Conservation (phyloP, 1,284 basidiomycete genomes). For the Papiliotrema flavescens region DNA sequence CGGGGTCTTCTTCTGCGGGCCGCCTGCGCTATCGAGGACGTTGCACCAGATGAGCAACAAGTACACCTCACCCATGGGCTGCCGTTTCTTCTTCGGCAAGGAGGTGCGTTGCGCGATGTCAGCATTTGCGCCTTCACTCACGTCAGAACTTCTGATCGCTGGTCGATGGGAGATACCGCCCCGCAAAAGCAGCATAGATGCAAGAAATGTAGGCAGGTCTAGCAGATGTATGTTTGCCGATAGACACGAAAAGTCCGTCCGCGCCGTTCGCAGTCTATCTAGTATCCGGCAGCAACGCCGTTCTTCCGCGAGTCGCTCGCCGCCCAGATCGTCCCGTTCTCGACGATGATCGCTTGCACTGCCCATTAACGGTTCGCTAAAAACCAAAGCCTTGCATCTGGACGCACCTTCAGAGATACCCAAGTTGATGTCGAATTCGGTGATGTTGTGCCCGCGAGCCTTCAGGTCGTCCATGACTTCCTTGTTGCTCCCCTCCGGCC, state of each 20-base stretch:
- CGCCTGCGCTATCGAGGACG: conserved; percentile 62
- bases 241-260: too few relatives aligned
- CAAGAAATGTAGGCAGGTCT: neutral
- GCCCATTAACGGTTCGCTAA: conserved; percentile 23
- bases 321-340: conserved; percentile 52
- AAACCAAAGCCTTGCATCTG: neutral
- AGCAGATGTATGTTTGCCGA: neutral
- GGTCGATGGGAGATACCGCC: neutral
- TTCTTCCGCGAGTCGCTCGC: conserved; percentile 45
- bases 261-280: neutral
- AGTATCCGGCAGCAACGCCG: conserved; percentile 46
- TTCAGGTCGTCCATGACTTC: conserved; percentile 58
- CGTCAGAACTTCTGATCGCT: neutral
- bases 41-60: conserved; percentile 77
- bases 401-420: conserved; percentile 37
- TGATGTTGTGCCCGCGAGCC: conserved; percentile 67
- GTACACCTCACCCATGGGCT: conserved; percentile 73
- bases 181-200: neutral
- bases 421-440: conserved; percentile 51
- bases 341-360: conserved; percentile 65
- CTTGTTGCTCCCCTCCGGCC: conserved; percentile 51
- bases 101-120: conserved; percentile 40
- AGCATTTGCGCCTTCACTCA: neutral
- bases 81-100: conserved; percentile 84
- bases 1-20: conserved; percentile 61